Evolutionary conservation across 495 filamentous ascomycete genomes (phyloP).

Genomic region (Penicillium antarcticum): DNA sequence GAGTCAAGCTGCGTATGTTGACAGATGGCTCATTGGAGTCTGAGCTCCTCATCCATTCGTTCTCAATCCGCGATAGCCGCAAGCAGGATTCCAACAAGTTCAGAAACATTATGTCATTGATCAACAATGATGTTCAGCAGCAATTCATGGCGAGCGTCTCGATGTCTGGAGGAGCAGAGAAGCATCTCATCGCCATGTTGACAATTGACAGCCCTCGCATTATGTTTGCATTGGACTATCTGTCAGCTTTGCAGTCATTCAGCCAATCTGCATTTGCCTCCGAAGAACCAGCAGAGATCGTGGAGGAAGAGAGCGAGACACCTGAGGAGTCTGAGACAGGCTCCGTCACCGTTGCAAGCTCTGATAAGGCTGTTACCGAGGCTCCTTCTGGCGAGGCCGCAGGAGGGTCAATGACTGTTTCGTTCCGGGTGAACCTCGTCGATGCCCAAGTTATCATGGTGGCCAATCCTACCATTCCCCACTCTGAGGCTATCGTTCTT

Average conservation of each 20-base stretch:
- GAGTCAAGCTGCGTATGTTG: constrained; percentile 90
- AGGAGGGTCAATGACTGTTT: constrained; percentile 62
- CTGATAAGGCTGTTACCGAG: constrained; percentile 26
- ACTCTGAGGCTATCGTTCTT: constrained; percentile 93
- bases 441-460: constrained; percentile 95
- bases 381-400: constrained; percentile 26
- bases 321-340: constrained; percentile 58
- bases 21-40: constrained; percentile 90
- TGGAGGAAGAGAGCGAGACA: constrained; percentile 57
- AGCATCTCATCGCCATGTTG: constrained; percentile 82
- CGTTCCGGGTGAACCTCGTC: constrained; percentile 89
- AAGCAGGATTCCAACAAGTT: constrained; percentile 88
- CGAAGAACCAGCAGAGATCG: constrained; percentile 41
- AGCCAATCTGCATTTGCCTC: constrained; percentile 64
- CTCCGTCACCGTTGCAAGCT: constrained; percentile 42
- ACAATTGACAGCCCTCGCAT: constrained; percentile 95
- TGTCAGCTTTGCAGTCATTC: constrained; percentile 85
- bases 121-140: constrained; percentile 90
- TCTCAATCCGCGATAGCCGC: constrained; percentile 90
- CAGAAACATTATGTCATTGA: constrained; percentile 95
- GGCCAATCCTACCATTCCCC: constrained; percentile 83
- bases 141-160: constrained; percentile 95
- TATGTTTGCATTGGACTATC: constrained; percentile 92
- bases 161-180: constrained; percentile 81
- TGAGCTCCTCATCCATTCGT: constrained; percentile 88